Evolutionary conservation across 202 grass and related monocot genomes (phyloP).

Genomic region (Eragrostis tef): DNA sequence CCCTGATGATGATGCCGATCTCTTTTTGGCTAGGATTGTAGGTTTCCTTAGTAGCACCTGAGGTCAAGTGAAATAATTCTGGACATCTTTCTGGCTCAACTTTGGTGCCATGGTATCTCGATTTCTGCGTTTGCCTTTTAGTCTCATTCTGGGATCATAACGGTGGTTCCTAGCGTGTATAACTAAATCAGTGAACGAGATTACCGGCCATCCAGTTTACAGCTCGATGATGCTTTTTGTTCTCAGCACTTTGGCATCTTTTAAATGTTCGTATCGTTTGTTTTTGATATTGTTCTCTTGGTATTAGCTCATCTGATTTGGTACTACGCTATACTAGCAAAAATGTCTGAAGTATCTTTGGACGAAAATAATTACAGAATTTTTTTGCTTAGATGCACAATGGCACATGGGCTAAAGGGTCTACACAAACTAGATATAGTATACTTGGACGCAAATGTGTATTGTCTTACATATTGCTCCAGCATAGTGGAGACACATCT

Average conservation of each 20-base stretch:
- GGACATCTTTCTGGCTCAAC: slow-evolving; percentile 9
- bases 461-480: slow-evolving; percentile 26
- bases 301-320: neutral
- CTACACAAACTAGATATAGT: neutral
- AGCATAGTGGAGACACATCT: neutral
- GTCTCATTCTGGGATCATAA: neutral
- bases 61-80: slow-evolving; percentile 37
- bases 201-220: neutral
- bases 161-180: neutral
- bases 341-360: too few relatives aligned
- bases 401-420: too few relatives aligned
- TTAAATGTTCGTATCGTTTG: neutral
- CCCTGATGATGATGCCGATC: slow-evolving; percentile 57
- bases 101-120: slow-evolving; percentile 21
- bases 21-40: slow-evolving; percentile 45
- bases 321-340: neutral
- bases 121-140: slow-evolving; percentile 24
- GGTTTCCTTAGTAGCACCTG: slow-evolving; percentile 6
- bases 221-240: neutral
- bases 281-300: neutral
- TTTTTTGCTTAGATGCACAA: neutral
- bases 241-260: neutral
- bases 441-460: slow-evolving; percentile 1
- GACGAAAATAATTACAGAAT: too few relatives aligned
- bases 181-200: slow-evolving; percentile 17